Conservation (phyloP, 768 basidiomycete genomes). For the Russula foetens region DNA sequence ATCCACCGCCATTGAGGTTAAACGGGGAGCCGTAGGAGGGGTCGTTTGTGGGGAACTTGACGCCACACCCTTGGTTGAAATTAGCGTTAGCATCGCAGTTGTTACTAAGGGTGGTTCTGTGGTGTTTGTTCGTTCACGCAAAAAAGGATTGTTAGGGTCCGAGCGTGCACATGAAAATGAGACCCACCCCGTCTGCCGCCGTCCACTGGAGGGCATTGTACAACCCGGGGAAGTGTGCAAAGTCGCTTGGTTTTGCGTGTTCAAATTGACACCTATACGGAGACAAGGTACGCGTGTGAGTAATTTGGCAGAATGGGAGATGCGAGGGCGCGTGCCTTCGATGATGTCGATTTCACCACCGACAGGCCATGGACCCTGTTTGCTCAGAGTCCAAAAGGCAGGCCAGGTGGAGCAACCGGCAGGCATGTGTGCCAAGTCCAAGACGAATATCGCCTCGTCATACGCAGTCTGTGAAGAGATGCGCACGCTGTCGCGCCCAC, state of each 20-base stretch:
- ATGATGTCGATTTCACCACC: constrained; percentile 59
- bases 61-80: constrained; percentile 57
- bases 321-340: constrained; percentile 34
- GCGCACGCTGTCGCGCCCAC: constrained; percentile 51
- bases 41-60: constrained; percentile 30
- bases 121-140: too few species aligned
- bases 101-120: constrained; percentile 33
- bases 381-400: constrained; percentile 52
- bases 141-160: background rate
- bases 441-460: constrained; percentile 38
- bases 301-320: background rate
- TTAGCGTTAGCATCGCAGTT: constrained; percentile 44
- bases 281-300: background rate
- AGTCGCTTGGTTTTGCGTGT: constrained; percentile 39
- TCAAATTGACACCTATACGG: constrained; percentile 40
- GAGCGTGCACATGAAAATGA: background rate
- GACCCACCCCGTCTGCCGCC: constrained; percentile 41
- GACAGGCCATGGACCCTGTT: constrained; percentile 45
- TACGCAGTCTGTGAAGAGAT: constrained; percentile 41
- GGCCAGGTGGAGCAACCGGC: constrained; percentile 55
- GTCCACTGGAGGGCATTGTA: constrained; percentile 29
- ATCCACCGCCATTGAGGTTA: constrained; percentile 50
- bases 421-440: constrained; percentile 55
- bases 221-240: constrained; percentile 48
- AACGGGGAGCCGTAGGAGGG: constrained; percentile 40